phyloP scores from a whole-genome alignment of 129 eudicot genomes.

The Smallanthus sonchifolius region DNA sequence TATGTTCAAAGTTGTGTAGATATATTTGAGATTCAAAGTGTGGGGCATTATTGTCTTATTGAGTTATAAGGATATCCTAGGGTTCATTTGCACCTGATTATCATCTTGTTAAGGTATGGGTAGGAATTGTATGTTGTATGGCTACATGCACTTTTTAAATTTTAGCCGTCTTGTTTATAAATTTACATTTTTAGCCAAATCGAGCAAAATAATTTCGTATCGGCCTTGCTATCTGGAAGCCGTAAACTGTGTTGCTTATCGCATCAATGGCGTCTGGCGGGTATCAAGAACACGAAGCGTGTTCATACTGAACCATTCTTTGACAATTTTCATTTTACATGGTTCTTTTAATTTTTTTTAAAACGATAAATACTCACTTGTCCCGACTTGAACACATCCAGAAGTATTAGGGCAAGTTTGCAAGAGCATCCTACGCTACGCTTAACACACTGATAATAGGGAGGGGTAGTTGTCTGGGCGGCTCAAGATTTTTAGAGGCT shows the following conservation, averaged over 20 bases:
- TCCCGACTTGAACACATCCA: no score
- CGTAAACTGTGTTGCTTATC: background rate
- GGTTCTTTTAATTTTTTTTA: no score
- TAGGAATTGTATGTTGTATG: constrained; percentile 18
- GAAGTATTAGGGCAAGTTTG: no score
- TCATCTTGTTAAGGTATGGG: background rate
- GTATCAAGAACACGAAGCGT: background rate
- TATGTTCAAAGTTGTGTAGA: constrained; percentile 16
- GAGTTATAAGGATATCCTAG: background rate
- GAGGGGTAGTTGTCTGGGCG: no score
- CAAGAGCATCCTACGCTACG: no score
- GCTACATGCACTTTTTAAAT: background rate
- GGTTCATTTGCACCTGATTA: background rate
- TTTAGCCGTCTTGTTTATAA: background rate
- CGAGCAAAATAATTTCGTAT: background rate
- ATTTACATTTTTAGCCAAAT: background rate
- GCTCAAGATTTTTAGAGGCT: no score
- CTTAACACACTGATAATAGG: no score
- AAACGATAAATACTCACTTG: no score
- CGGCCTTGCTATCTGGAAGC: background rate
- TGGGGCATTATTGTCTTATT: background rate
- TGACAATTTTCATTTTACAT: no score
- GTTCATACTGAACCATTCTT: background rate
- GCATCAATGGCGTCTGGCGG: background rate
- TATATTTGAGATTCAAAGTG: background rate